Percentiles rank a stretch among this genome's conserved stretches.
Conservation (phyloP, 148 eudicot species). For the Camellia lanceoleosa region DNA sequence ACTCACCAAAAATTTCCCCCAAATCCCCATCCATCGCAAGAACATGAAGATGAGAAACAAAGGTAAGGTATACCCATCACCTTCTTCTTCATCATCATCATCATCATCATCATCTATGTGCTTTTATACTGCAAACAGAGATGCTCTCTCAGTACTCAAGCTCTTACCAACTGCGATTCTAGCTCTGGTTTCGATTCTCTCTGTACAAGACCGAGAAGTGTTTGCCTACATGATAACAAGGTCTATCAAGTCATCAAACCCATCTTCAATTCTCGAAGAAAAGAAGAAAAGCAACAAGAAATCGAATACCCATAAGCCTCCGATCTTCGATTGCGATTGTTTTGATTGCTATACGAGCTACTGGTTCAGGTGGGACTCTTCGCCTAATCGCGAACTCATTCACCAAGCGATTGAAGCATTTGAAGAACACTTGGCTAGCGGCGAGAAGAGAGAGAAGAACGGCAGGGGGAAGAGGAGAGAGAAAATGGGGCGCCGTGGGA, state of each 20-base stretch:
- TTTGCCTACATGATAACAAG: constrained; percentile 61
- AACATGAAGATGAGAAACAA: constrained; percentile 61
- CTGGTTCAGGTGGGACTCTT: constrained; percentile 74
- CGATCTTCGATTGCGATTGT: constrained; percentile 61
- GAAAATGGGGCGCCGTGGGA: constrained; percentile 21
- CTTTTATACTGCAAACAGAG: not conserved
- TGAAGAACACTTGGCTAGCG: constrained; percentile 43
- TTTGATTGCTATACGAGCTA: constrained; percentile 62
- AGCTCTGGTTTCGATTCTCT: constrained; percentile 44
- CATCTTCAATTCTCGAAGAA: constrained; percentile 9
- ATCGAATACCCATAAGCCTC: constrained; percentile 25
- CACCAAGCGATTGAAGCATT: constrained; percentile 76
- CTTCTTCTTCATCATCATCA: constrained; percentile 19
- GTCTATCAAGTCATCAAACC: constrained; percentile 40
- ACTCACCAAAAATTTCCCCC: not conserved
- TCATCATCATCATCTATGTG: not conserved
- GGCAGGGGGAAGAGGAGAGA: constrained; percentile 20
- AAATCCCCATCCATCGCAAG: not conserved
- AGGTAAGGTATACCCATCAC: constrained; percentile 79
- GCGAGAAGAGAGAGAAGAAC: not conserved
- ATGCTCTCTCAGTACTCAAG: constrained; percentile 31
- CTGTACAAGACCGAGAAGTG: constrained; percentile 55
- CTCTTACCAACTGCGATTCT: constrained; percentile 62
- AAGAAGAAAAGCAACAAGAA: constrained; percentile 20
- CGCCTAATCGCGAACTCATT: constrained; percentile 61